Base-by-base conservation (phyloP, 139 green algal species). In the Micromonas commoda region DNA sequence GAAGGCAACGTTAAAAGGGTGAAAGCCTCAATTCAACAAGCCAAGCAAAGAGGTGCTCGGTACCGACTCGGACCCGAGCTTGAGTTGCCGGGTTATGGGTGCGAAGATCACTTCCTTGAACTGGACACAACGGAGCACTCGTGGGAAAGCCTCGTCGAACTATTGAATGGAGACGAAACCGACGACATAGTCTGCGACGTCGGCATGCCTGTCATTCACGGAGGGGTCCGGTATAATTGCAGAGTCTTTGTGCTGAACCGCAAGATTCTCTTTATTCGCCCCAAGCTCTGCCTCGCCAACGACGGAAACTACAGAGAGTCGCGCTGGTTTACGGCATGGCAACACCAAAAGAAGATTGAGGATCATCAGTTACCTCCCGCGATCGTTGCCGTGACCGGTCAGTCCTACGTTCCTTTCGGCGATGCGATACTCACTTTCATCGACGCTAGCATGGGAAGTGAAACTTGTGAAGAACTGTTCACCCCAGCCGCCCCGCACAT, bases 21-120 rank as follows among this genome's bases (percentile, higher is more conserved):
- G 52, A 85, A 87, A 24, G 68, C 76, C 26, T 97, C 91, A 31
- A 96, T 98, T 9, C 53, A 81, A 16, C 26, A 87, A 60, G 92
- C 92, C 0, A 91, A 89, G 23, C 20, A 72, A 1, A 28, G 38
- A 26, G 91, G 90, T 0, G 91, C 91, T 1, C 81, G 72, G 0
- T 98, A 97, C 80, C 73, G 93, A 70, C 88, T 97, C 45, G 95
- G 95, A 0, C 95, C 95, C 0, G 95, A 99, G 85, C 85, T 99
- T 63, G 95, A 98, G 81, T 74, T 98, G 0, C 86, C 88, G 6
- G 95, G 95, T 4, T 99, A 98, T 76, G 94, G 95, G 26, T 99
- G 95, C 80, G 95, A 99, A 82, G 95, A 99, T 75, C 95, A 98
- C 77, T 98, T 99, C 73, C 81, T 88, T 72, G 95, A 99, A 85